Percentiles rank a stretch among this genome's conserved stretches.
Conservation (phyloP, 1,139 yeast genomes). For the Candida pseudoviswanathii region DNA sequence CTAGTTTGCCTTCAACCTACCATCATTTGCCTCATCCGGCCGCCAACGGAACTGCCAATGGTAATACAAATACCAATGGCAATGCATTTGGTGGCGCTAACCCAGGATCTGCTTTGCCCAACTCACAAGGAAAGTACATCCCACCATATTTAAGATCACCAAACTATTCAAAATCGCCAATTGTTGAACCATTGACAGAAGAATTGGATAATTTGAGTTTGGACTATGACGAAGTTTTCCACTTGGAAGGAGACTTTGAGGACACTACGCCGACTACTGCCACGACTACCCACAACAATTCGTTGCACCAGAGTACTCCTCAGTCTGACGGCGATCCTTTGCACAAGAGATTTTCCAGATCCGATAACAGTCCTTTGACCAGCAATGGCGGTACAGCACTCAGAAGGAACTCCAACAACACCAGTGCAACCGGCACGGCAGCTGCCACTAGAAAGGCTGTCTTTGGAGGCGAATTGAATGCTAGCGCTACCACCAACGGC, state of each 20-base stretch:
- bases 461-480: constrained; percentile 9
- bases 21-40: constrained; percentile 10
- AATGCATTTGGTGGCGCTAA: not conserved
- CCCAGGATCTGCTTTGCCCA: constrained; percentile 14
- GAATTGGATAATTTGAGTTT: constrained; percentile 40
- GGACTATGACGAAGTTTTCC: constrained; percentile 46
- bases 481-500: too few species aligned
- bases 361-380: constrained; percentile 3
- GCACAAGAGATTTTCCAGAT: constrained; percentile 2
- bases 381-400: not conserved
- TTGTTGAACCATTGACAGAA: constrained; percentile 38
- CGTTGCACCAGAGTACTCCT: not conserved
- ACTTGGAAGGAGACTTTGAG: constrained; percentile 47
- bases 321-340: constrained; percentile 1
- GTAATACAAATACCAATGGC: constrained; percentile 5
- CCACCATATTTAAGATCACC: constrained; percentile 52
- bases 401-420: not conserved
- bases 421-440: not conserved
- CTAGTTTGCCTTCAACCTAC: constrained; percentile 9
- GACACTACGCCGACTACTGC: constrained; percentile 1
- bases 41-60: constrained; percentile 2
- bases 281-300: not conserved
- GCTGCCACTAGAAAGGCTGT: constrained; percentile 11
- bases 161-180: constrained; percentile 34
- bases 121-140: constrained; percentile 38